Conservation (phyloP, 805 yeast genomes). For the Teunomyces lycoperdinae region DNA sequence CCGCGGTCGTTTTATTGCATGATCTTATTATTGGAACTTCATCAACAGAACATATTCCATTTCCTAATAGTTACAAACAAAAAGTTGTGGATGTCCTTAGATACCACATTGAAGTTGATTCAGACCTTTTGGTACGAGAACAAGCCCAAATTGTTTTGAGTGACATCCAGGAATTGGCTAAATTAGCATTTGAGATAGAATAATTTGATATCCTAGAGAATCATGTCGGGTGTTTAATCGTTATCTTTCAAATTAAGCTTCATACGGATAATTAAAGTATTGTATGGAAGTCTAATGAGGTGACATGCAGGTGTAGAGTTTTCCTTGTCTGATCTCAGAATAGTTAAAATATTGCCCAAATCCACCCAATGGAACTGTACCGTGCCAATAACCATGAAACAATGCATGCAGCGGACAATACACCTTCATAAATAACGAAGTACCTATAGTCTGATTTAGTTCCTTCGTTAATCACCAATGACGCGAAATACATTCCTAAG, state of each 20-base stretch:
- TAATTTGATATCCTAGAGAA: neutral
- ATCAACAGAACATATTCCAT: conserved; percentile 43
- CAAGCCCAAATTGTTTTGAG: conserved; percentile 43
- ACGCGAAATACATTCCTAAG: conserved; percentile 27
- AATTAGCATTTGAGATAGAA: conserved; percentile 11
- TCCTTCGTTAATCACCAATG: conserved; percentile 25
- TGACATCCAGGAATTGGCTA: conserved; percentile 28
- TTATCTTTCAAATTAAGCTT: no score
- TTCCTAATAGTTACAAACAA: conserved; percentile 48
- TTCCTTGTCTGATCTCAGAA: no score
- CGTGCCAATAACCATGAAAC: conserved; percentile 44
- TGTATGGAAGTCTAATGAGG: no score
- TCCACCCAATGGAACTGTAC: conserved; percentile 43
- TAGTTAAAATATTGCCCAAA: conserved; percentile 5
- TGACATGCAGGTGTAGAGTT: no score
- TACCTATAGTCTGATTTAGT: conserved; percentile 33
- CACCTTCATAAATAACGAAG: conserved; percentile 45
- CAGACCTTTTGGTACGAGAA: conserved; percentile 58
- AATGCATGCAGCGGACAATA: conserved; percentile 36
- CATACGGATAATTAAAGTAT: no score
- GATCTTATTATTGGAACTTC: conserved; percentile 54
- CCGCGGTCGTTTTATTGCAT: conserved; percentile 67
- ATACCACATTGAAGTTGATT: conserved; percentile 47
- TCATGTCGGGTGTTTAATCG: no score
- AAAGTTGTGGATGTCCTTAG: conserved; percentile 42